phyloP scores from a whole-genome alignment of 192 early-diverging fungal genomes.

The Neocallimastix lanati region DNA sequence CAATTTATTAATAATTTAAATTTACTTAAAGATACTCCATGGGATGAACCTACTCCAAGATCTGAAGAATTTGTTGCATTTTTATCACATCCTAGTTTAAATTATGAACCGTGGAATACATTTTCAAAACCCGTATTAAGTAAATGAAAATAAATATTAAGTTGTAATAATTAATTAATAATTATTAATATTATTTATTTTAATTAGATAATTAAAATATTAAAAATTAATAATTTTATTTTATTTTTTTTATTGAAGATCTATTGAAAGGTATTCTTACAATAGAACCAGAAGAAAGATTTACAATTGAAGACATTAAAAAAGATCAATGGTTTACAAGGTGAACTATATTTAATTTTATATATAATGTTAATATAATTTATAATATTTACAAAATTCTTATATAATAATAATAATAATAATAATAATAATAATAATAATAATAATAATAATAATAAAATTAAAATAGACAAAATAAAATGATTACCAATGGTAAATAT shows the following conservation, averaged over 20 bases:
- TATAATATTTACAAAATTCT: no score
- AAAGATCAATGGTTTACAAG: conserved; percentile 27
- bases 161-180: no score
- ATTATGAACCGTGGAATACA: conserved; percentile 28
- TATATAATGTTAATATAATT: no score
- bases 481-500: conserved; percentile 22
- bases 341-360: no score
- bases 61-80: conserved; percentile 38
- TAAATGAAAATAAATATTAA: conserved; percentile 2
- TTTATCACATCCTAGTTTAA: conserved; percentile 10
- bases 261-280: conserved; percentile 16
- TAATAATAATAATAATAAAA: neutral
- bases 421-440: neutral
- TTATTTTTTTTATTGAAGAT: no score
- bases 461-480: conserved; percentile 19
- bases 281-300: conserved; percentile 18
- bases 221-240: no score
- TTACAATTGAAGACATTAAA: conserved; percentile 17
- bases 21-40: conserved; percentile 31
- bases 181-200: no score
- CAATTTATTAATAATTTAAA: no score
- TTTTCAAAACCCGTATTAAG: conserved; percentile 20
- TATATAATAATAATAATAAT: neutral
- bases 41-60: conserved; percentile 39
- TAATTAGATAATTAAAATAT: no score